Base-by-base conservation (phyloP, 805 yeast genomes). In the Saturnispora hagleri region DNA sequence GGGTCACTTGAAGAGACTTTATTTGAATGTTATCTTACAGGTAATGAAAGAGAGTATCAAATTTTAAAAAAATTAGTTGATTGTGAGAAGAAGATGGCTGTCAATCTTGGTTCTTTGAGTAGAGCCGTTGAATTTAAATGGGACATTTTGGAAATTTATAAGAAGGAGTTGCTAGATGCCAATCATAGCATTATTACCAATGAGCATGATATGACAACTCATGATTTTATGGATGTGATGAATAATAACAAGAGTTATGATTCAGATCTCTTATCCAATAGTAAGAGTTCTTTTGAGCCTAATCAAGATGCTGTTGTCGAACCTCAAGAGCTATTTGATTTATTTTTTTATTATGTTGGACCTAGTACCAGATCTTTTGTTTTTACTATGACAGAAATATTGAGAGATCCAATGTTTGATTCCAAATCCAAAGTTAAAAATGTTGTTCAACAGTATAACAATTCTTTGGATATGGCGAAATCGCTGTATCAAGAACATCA, bases 171-270 rank as follows among this genome's bases (percentile, higher is more conserved):
- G 13, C 22, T n/a, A 12, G 26, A 12, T 10, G 26, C 53, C 10
- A 56, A 51, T 5, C 71, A 67, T 51, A 59, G 69, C 53, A 53
- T 59, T 2, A 61, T 62, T 15, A 63, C 63, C 13, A 62, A 61
- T 15, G 54, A 58, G 17, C 51, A 60, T 8, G 68, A 62, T 20
- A 57, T 60, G 43, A 65, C 57, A 35, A 60, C 66, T 42, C 62
- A 58, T 43, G 80, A 81, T 59, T 69, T 86, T 20, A 84, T 85
- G 61, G 81, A 81, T 51, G 61, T 82, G 34, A 86, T 86, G 62
- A 81, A 83, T 2, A 75, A 75, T 55, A 73, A 83, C 58, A 68
- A 86, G 42, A 87, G 89, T 0, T 91, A 93, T 0, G 81, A 90
- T 0, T 72, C 83, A 62, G 79, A 79, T 1, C 69, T 85, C 47